A percentile compares a stretch with the other conserved stretches of the same genome.
These are phyloP conservation scores for Borealophlyctis nickersoniae DNA, from an alignment of 192 early-diverging fungal genomes.

Conservation along the genomic window DNA sequence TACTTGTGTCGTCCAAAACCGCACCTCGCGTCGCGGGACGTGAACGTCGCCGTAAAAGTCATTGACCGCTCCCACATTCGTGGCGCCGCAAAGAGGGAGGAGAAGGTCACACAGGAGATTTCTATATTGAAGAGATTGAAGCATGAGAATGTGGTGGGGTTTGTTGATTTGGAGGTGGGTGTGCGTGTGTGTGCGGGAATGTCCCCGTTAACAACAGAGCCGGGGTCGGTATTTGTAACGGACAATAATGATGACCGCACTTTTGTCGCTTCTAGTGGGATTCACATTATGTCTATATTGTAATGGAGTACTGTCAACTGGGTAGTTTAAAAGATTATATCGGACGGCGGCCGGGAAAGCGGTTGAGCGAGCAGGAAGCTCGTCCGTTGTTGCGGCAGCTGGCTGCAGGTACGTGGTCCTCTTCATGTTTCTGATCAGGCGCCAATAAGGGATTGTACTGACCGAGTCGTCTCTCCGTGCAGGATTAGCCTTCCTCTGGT, in stretches of 20 bases:
- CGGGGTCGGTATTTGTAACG: no score
- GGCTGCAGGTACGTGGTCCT: constrained; percentile 10
- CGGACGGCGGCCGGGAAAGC: neutral
- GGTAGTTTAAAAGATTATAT: constrained; percentile 17
- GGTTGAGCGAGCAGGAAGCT: constrained; percentile 17
- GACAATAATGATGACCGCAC: no score
- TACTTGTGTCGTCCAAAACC: constrained; percentile 15
- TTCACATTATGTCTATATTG: constrained; percentile 14
- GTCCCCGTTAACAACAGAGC: no score
- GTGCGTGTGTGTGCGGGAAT: no score
- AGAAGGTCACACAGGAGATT: constrained; percentile 23
- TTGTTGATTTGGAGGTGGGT: constrained; percentile 27
- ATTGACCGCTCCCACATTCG: constrained; percentile 9
- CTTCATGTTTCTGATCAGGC: neutral
- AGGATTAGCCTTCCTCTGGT: constrained; percentile 22
- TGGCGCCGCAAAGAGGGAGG: neutral
- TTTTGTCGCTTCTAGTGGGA: constrained; percentile 20
- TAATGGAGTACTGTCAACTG: constrained; percentile 28
- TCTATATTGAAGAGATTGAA: constrained; percentile 15
- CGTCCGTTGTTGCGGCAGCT: constrained; percentile 14
- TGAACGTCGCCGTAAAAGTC: constrained; percentile 17
- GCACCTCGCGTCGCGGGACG: neutral
- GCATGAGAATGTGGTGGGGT: constrained; percentile 24
- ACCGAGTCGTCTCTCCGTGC: no score
- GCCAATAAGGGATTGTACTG: neutral